Evolutionary conservation across 345 rosid genomes (phyloP).

Genomic region (Moricandia moricandioides): DNA sequence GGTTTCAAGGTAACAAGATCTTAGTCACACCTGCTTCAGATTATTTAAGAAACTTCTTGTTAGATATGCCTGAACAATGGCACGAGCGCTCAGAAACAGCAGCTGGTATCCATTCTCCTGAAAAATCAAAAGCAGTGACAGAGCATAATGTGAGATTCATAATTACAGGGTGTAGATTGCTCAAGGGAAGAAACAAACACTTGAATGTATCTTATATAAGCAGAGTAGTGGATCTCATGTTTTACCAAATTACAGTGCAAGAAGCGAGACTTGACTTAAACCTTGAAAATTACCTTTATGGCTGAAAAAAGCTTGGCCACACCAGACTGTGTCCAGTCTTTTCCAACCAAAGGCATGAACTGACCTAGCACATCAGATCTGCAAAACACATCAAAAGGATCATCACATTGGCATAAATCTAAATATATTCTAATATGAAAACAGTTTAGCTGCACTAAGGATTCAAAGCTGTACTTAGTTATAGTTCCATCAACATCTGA

Average conservation of each 20-base stretch:
- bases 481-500: slow-evolving; percentile 98
- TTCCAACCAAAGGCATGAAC: slow-evolving; percentile 96
- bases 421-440: not conserved
- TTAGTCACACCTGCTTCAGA: slow-evolving; percentile 66
- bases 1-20: not conserved
- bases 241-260: not conserved
- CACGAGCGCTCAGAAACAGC: slow-evolving; percentile 90
- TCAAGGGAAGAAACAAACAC: slow-evolving; percentile 1
- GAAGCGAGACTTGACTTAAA: slow-evolving; percentile 15
- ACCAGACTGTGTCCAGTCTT: slow-evolving; percentile 96
- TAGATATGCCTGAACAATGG: slow-evolving; percentile 92
- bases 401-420: slow-evolving; percentile 4
- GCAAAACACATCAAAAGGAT: slow-evolving; percentile 33
- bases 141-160: slow-evolving; percentile 10
- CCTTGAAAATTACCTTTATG: slow-evolving; percentile 55
- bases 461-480: slow-evolving; percentile 59
- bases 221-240: not conserved
- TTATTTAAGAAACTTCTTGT: slow-evolving; percentile 75
- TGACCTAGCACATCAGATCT: slow-evolving; percentile 98
- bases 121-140: slow-evolving; percentile 7
- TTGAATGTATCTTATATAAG: not conserved
- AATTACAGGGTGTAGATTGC: not conserved
- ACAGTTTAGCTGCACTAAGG: not conserved
- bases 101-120: slow-evolving; percentile 98
- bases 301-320: slow-evolving; percentile 91